Evolutionary conservation across 495 filamentous ascomycete genomes (phyloP), one percentile per base, ranked within the genome.

Genomic region (Penicillium samsonianum): DNA sequence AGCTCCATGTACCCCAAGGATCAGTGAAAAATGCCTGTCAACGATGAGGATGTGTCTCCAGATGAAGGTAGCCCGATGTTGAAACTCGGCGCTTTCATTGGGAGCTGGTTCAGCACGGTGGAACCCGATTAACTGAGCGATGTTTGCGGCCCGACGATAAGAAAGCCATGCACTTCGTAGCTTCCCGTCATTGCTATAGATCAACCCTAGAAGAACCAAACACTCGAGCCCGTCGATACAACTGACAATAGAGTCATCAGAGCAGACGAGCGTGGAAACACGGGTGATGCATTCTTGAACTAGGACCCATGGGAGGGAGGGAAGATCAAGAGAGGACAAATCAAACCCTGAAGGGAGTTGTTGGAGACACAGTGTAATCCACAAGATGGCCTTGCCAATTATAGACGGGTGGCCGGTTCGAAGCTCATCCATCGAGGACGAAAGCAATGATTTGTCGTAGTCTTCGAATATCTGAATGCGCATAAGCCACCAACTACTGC

Each of bases 151-250:
- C 30, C 59, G 58, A 11, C 61, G 58, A 62, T 55, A 58, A 12
- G 57, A 57, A 20, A 65, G 30, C 65, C 65, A 67, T 16, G 65
- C 58, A 43, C 58, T 61, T 35, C 62, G 40, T 12, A 64, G 12
- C 28, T 62, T 67, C 11, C 65, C 65, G 8, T 59, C 55, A 38
- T 65, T 67, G 17, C 55, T 59, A 23, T 59, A 57, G 7, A 61
- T 47, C n/a, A 59, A 53, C 31, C 48, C 58, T 41, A 62, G 55
- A 2, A 67, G 46, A 37, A 60, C 25, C n/a, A 67, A 54, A 23
- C 62, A 62, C 37, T 64, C 58, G 11, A 67, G 45, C 37, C 65
- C 65, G 11, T 67, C 53, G 20, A 67, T 40, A 23, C 26, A 54
- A 16, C 43, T 55, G 14, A 67, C 31, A 30, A 67, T 40, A 11